A percentile compares a stretch with the other conserved stretches of the same genome.
These are phyloP conservation scores for Brettanomyces custersianus DNA, from an alignment of 805 yeast species.

Conservation along the genomic window DNA sequence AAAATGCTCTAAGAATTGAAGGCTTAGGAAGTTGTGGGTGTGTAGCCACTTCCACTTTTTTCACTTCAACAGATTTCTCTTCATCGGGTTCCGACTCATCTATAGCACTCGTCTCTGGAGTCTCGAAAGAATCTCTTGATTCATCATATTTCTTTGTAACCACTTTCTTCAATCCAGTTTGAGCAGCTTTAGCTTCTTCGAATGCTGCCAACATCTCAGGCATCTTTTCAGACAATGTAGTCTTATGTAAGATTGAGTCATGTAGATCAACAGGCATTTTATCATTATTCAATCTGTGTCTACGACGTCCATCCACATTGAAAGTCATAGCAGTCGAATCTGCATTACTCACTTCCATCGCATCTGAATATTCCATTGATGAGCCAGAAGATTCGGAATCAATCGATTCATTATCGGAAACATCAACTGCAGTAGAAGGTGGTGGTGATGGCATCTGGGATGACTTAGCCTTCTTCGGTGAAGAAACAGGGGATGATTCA, in stretches of 20 bases:
- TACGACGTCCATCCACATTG: constrained; percentile 11
- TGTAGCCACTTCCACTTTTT: background rate
- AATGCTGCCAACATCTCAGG: constrained; percentile 63
- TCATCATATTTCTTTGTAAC: background rate
- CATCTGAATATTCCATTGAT: no score
- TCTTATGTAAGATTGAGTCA: constrained; percentile 32
- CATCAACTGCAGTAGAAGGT: background rate
- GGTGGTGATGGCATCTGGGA: background rate
- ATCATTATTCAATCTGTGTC: constrained; percentile 7
- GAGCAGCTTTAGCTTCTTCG: constrained; percentile 45
- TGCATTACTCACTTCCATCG: constrained; percentile 1
- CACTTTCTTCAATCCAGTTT: constrained; percentile 3
- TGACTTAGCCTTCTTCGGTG: background rate
- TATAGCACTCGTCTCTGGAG: background rate
- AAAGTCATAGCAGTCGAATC: constrained; percentile 10
- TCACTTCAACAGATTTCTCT: background rate
- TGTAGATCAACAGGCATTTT: constrained; percentile 6
- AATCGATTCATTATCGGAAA: background rate
- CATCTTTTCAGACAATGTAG: constrained; percentile 53
- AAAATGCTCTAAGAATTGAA: constrained; percentile 13
- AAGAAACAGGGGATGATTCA: no score
- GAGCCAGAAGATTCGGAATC: no score
- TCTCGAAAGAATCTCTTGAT: background rate
- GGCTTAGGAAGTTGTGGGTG: constrained; percentile 4
- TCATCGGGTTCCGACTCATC: background rate